phyloP scores from a whole-genome alignment of 192 early-diverging fungal genomes.

The Umbelopsis sp. region DNA sequence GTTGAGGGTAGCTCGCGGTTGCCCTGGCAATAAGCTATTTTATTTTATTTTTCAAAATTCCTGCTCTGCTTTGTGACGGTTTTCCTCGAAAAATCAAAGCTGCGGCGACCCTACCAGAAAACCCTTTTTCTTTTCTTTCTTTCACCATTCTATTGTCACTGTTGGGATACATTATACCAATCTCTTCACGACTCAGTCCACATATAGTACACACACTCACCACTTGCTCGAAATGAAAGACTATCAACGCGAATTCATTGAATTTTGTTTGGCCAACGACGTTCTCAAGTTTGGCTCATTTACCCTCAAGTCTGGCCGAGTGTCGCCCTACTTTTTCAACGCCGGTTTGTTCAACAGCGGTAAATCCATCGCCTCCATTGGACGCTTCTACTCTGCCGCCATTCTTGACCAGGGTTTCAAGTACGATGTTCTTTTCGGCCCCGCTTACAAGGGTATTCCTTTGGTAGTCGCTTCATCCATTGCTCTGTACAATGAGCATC shows the following conservation, averaged over 20 bases:
- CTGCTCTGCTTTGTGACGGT: too few relatives aligned
- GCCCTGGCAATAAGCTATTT: neutral
- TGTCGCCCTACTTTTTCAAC: slow-evolving; percentile 99
- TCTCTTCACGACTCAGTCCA: too few relatives aligned
- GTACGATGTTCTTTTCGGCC: slow-evolving; percentile 94
- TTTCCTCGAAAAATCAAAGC: too few relatives aligned
- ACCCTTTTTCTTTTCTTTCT: neutral
- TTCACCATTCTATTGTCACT: slow-evolving; percentile 4
- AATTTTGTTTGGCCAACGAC: slow-evolving; percentile 82
- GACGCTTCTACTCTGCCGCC: slow-evolving; percentile 89
- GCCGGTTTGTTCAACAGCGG: slow-evolving; percentile 96
- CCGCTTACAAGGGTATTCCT: slow-evolving; percentile 99
- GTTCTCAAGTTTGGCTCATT: slow-evolving; percentile 94
- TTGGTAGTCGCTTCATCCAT: slow-evolving; percentile 84
- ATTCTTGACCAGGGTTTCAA: slow-evolving; percentile 68
- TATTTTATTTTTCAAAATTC: too few relatives aligned
- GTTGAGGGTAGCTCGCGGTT: too few relatives aligned
- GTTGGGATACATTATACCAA: neutral
- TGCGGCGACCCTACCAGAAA: neutral
- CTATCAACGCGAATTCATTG: slow-evolving; percentile 94
- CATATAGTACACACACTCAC: too few relatives aligned
- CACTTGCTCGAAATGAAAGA: slow-evolving; percentile 48
- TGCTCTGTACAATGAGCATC: slow-evolving; percentile 63
- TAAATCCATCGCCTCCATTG: slow-evolving; percentile 77
- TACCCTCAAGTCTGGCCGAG: slow-evolving; percentile 91